phyloP scores from a whole-genome alignment of 2,329 filamentous ascomycete species.

The Mariannaea sp. region DNA sequence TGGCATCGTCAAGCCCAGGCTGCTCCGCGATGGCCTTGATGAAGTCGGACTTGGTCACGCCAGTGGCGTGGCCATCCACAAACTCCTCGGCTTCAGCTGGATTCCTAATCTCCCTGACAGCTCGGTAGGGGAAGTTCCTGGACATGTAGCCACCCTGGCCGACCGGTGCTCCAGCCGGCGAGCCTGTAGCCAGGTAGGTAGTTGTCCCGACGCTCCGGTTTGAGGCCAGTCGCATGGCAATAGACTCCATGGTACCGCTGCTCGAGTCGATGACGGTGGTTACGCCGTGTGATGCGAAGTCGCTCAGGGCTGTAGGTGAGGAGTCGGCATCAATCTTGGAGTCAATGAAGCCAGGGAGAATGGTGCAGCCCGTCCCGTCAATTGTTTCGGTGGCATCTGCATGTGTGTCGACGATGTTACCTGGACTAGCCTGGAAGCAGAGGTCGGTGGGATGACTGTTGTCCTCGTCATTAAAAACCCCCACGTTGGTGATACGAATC shows the following conservation, averaged over 20 bases:
- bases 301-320: not conserved
- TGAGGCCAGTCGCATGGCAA: conserved; percentile 8
- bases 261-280: conserved; percentile 24
- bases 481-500: too few species aligned
- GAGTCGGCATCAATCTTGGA: conserved; percentile 16
- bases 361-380: conserved; percentile 41
- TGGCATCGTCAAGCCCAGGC: conserved; percentile 30
- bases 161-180: too few species aligned
- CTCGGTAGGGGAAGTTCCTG: not conserved
- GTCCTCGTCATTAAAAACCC: conserved; percentile 6
- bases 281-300: conserved; percentile 12
- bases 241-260: conserved; percentile 15
- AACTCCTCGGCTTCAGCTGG: conserved; percentile 11
- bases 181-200: conserved; percentile 20
- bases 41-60: conserved; percentile 29
- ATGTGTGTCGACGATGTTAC: conserved; percentile 13
- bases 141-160: conserved; percentile 14
- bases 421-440: conserved; percentile 15
- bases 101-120: too few species aligned
- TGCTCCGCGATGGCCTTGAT: conserved; percentile 35
- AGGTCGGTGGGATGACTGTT: not conserved
- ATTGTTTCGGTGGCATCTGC: conserved; percentile 20
- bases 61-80: not conserved
- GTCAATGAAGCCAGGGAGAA: conserved; percentile 26
- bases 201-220: conserved; percentile 6